Evolutionary conservation across 345 rosid species (phyloP).

Genomic region (Trapa bicornis): DNA sequence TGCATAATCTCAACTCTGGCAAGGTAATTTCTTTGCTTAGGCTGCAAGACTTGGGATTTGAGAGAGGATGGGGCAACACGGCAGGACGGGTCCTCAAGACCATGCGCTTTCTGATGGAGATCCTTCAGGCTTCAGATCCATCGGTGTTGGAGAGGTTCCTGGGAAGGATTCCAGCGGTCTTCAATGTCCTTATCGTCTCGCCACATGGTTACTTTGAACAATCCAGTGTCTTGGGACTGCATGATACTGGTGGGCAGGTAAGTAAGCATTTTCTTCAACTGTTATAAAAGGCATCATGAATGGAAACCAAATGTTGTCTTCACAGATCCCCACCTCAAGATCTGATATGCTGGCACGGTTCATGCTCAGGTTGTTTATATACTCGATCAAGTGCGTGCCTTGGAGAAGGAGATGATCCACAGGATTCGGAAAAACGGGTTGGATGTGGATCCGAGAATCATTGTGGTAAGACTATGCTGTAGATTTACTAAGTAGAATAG

Average conservation of each 20-base stretch:
- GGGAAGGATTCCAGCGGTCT: constrained; percentile 54
- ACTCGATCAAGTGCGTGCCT: constrained; percentile 58
- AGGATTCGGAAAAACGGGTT: constrained; percentile 28
- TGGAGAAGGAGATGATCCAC: constrained; percentile 50
- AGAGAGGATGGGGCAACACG: constrained; percentile 54
- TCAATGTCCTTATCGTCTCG: constrained; percentile 48
- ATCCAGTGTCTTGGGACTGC: constrained; percentile 55
- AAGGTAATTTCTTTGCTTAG: constrained; percentile 11
- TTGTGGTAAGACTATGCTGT: neutral
- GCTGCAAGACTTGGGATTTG: constrained; percentile 49
- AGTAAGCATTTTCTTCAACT: neutral
- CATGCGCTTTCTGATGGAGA: constrained; percentile 48
- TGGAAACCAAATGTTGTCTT: neutral
- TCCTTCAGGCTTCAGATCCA: constrained; percentile 60
- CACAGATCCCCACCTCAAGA: neutral
- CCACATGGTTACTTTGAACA: constrained; percentile 60
- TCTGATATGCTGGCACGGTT: neutral
- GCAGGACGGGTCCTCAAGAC: constrained; percentile 31
- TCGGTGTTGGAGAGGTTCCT: constrained; percentile 47
- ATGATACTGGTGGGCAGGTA: constrained; percentile 62
- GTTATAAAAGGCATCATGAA: neutral
- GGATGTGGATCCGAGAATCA: neutral
- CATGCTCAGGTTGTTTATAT: constrained; percentile 36
- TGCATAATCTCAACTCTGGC: neutral
- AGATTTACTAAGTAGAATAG: neutral